Base-by-base conservation (phyloP, 768 basidiomycete genomes). In the Lentinula edodes region DNA sequence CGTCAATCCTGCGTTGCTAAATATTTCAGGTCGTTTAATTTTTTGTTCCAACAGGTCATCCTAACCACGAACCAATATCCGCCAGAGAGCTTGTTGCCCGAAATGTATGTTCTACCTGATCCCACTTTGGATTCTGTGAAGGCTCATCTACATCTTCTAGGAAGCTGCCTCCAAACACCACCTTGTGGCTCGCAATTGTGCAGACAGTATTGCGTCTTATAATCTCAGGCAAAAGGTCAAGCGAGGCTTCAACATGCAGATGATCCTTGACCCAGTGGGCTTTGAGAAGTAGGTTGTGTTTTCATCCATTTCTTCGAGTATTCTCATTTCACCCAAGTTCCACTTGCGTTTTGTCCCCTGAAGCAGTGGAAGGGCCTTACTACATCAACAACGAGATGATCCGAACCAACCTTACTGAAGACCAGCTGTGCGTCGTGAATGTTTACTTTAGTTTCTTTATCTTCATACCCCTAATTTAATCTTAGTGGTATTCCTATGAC, bases 401-500 rank as follows among this genome's bases (percentile, higher is more conserved):
- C 28, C 64, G 73, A 12, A 66, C 64, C 9, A 63, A 72, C 43
- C 58, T 72, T 5, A 65, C 63, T 16, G 73, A 74, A 61, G 64
- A 64, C 18, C 69, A 70, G 61, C 60, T 16, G 69, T 70, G 58
- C 39, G 62, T 36, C 3, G 58, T 39, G 16, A 10, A 52, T 6
- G 10, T 55, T 55, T 9, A 20, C 53, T 36, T 18, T 18, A 6
- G 10, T 16, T 12, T 4, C 13, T 34, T 16, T 9, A 58, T 39
- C 38, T 13, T 52, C 16, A 4, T 28, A 28, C 28, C 28, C 28
- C 28, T 3, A n/a, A 12, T n/a, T n/a, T n/a, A 35, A n/a, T 12
- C 8, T n/a, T 48, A 75, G 72, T 23, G 75, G 76, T 34, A 62
- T 76, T n/a, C 50, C 65, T 12, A 61, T 78, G 52, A 68, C 69